A percentile compares a stretch with the other conserved stretches of the same genome.
phyloP scores from a whole-genome alignment of 2,329 filamentous ascomycete genomes.

The Dothistroma pini region DNA sequence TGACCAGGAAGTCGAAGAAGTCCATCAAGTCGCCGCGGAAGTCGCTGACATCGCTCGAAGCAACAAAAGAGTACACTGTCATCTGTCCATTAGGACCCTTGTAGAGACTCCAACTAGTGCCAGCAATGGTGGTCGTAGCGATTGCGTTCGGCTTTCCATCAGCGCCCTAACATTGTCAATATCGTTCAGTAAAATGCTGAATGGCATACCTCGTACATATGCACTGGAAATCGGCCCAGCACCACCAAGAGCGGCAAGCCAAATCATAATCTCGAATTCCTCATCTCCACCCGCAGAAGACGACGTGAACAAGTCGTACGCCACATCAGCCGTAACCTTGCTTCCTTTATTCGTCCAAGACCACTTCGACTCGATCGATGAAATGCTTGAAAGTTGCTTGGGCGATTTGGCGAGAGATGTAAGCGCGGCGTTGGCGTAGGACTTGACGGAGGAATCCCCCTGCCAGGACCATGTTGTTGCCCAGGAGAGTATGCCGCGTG shows the following conservation, averaged over 20 bases:
- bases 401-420: constrained; percentile 26
- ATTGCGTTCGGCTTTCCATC: constrained; percentile 38
- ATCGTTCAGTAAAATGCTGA: neutral
- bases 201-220: constrained; percentile 5
- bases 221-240: constrained; percentile 58
- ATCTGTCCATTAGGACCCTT: constrained; percentile 58
- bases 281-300: constrained; percentile 44
- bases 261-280: constrained; percentile 66
- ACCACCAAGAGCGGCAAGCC: constrained; percentile 56
- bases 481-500: constrained; percentile 41
- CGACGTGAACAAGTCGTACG: constrained; percentile 56
- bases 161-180: constrained; percentile 30
- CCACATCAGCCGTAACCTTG: constrained; percentile 54
- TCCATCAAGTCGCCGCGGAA: constrained; percentile 57
- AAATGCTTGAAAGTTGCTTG: constrained; percentile 29
- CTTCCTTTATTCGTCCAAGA: constrained; percentile 50
- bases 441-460: constrained; percentile 38
- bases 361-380: constrained; percentile 45
- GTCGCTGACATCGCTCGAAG: constrained; percentile 42
- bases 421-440: constrained; percentile 43
- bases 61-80: constrained; percentile 61
- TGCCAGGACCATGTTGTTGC: constrained; percentile 38
- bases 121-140: constrained; percentile 52
- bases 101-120: constrained; percentile 56
- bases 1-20: constrained; percentile 56